These are phyloP conservation scores for Aspergillus costaricaensis DNA, from an alignment of 2,329 filamentous ascomycete genomes.

Conservation along the genomic window DNA sequence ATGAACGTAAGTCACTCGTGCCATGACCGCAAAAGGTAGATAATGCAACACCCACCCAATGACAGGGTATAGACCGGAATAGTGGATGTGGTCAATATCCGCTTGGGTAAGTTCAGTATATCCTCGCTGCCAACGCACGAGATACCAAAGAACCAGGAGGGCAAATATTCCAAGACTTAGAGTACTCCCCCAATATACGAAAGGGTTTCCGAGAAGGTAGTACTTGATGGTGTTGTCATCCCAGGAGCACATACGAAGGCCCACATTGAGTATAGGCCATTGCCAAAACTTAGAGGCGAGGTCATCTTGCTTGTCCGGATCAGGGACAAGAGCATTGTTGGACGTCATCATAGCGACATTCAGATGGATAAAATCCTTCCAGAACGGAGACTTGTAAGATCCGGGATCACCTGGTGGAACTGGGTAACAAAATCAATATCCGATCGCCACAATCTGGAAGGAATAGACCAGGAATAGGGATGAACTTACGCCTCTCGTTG, in stretches of 20 bases:
- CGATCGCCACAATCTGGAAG: neutral
- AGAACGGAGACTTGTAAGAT: slow-evolving; percentile 93
- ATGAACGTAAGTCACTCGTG: slow-evolving; percentile 97
- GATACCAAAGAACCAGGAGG: slow-evolving; percentile 76
- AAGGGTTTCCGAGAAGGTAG: slow-evolving; percentile 94
- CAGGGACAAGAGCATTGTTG: slow-evolving; percentile 95
- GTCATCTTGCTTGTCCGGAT: slow-evolving; percentile 98
- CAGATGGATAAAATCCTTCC: slow-evolving; percentile 95
- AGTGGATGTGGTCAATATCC: slow-evolving; percentile 94
- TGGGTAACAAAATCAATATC: slow-evolving; percentile 39
- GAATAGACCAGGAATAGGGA: neutral
- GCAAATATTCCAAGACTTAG: slow-evolving; percentile 72
- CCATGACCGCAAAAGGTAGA: slow-evolving; percentile 94
- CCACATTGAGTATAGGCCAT: slow-evolving; percentile 94
- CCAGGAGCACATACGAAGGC: slow-evolving; percentile 98
- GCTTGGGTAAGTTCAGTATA: slow-evolving; percentile 76
- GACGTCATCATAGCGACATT: slow-evolving; percentile 99
- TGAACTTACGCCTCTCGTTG: slow-evolving; percentile 82
- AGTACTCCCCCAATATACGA: slow-evolving; percentile 94
- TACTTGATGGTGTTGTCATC: slow-evolving; percentile 95
- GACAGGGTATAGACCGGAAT: slow-evolving; percentile 85
- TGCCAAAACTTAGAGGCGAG: slow-evolving; percentile 97
- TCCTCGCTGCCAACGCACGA: slow-evolving; percentile 93
- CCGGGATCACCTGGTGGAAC: slow-evolving; percentile 86
- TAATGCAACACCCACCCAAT: slow-evolving; percentile 97